These are phyloP conservation scores for Leucosporidium yakuticum DNA, from an alignment of 768 basidiomycete genomes.

Conservation along the genomic window DNA sequence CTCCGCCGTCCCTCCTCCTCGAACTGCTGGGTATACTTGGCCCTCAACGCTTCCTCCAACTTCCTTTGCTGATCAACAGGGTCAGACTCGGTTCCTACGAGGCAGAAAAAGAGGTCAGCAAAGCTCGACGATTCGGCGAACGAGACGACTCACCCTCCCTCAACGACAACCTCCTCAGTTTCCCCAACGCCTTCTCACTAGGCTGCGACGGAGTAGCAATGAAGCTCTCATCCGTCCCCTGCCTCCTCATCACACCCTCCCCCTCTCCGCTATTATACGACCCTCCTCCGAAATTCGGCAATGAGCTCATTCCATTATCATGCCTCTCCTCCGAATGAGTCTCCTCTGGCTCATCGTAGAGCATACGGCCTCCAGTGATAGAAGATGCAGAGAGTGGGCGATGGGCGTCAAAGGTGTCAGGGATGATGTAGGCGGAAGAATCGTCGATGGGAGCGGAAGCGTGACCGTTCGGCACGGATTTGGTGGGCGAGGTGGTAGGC, in stretches of 20 bases:
- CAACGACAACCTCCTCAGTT: conserved; percentile 21
- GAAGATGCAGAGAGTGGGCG: no score
- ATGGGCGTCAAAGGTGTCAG: no score
- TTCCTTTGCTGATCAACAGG: background rate
- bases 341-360: no score
- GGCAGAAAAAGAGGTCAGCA: background rate
- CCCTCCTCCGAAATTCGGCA: no score
- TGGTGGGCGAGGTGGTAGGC: no score
- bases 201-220: conserved; percentile 13
- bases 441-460: no score
- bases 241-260: background rate
- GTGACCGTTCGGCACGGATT: no score
- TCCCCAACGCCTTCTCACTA: conserved; percentile 27
- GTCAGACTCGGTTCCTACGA: background rate
- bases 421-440: no score
- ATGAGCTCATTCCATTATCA: no score
- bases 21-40: conserved; percentile 15
- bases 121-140: background rate
- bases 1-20: conserved; percentile 11
- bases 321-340: no score
- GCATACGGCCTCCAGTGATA: no score
- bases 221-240: background rate
- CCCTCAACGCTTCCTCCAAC: conserved; percentile 21
- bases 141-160: background rate
- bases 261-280: background rate